Base-by-base conservation (phyloP, 352 stramenopile species). In the Phytopythium sindhum region DNA sequence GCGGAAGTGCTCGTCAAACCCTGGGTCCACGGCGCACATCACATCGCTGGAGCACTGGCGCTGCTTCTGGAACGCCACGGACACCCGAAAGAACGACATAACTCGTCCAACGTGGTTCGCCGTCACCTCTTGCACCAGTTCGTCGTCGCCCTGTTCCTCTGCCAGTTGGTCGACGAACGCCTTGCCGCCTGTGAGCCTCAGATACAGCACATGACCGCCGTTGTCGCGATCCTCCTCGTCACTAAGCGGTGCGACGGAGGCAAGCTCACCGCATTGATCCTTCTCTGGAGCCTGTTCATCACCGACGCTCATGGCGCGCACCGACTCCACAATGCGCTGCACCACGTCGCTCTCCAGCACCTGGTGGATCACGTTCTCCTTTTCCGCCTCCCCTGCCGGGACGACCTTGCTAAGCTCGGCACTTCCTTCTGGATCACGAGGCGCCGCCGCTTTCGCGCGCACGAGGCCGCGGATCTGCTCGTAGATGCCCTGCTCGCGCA, bases 131-230 rank as follows among this genome's bases (percentile, higher is more conserved):
- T 63, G 41, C 8, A 50, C 39, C 29, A 57, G 65, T 3, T 61
- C 64, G 8, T 74, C 57, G 8, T 63, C 41, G 21, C 70, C 68
- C 3, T 62, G 72, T 28, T 74, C 66, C 12, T 75, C 64, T 2
- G 81, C 58, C 8, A 93, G 57, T 28, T 90, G 76, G n/a, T 94
- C 86, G 7, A 94, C 74, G 41, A 94, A 94, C 14, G 86, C 86
- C 23, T 77, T 82, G 0, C 86, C 86, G 0, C 75, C 80, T 23
- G 69, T 68, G 31, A 94, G 61, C 1, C 81, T 69, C 33, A 94
- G 45, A 42, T 89, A 89, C 19, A 94, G 57, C 37, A 74, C 52
- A 28, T 74, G 60, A 8, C 66, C 69, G 15, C 53, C 63, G 23
- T 66, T 61, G 21, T 69, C 21, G 4, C 31, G 35, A 12, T 65